These are phyloP conservation scores for Ophiostoma novo-ulmi DNA, from an alignment of 2,329 filamentous ascomycete genomes.

Conservation along the genomic window DNA sequence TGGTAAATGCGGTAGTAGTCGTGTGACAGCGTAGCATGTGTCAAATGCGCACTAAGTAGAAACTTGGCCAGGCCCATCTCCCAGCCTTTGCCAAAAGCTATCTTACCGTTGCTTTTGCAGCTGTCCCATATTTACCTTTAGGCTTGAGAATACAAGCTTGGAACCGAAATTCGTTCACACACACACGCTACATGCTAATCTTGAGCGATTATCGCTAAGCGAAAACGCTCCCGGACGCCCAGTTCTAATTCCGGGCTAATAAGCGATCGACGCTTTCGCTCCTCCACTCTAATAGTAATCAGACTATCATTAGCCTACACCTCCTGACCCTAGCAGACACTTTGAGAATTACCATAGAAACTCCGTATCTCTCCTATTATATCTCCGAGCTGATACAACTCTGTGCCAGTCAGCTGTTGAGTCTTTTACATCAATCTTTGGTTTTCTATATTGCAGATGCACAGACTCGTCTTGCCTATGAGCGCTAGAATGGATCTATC, in stretches of 20 bases:
- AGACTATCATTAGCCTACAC: no score
- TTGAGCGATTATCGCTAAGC: not conserved
- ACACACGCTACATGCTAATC: not conserved
- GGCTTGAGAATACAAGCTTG: no score
- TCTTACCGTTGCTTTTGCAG: no score
- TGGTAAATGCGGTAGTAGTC: not conserved
- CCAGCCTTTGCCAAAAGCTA: not conserved
- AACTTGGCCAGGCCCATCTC: not conserved
- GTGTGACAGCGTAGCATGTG: not conserved
- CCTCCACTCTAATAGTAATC: not conserved
- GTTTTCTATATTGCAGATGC: not conserved
- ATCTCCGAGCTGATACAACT: not conserved
- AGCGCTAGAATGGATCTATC: no score
- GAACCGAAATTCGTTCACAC: no score
- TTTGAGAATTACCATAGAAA: not conserved
- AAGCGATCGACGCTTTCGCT: not conserved
- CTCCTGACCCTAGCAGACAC: not conserved
- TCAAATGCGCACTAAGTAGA: not conserved
- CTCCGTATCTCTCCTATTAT: not conserved
- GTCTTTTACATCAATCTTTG: not conserved
- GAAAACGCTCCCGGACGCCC: not conserved
- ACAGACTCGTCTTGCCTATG: not conserved
- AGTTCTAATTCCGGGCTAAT: not conserved
- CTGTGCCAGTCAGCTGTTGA: not conserved
- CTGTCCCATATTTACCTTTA: no score